Conservation (phyloP, 1,284 basidiomycete genomes). For the Termitomyces sp. region DNA sequence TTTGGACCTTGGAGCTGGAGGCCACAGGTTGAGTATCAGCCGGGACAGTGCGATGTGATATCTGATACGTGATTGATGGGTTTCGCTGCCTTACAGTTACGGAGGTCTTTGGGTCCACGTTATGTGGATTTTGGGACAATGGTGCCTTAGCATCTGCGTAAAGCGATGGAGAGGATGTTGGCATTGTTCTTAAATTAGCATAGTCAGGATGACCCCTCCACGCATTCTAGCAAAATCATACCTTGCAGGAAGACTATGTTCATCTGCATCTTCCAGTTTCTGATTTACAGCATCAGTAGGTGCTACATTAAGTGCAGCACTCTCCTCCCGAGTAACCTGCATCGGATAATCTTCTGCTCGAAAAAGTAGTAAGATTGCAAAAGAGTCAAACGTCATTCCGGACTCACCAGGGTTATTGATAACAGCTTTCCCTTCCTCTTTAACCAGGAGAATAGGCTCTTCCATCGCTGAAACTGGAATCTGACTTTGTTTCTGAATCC, state of each 20-base stretch:
- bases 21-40: slow-evolving; percentile 9
- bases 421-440: neutral
- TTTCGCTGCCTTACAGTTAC: neutral
- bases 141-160: neutral
- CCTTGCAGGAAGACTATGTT: neutral
- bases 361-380: neutral
- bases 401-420: neutral
- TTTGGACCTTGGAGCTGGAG: slow-evolving; percentile 13
- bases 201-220: neutral
- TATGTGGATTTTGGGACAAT: neutral
- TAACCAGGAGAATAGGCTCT: neutral
- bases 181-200: neutral
- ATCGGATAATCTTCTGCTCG: neutral
- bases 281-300: neutral
- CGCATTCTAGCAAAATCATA: neutral
- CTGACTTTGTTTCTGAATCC: neutral
- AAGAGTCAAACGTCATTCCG: neutral
- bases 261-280: neutral
- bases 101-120: neutral
- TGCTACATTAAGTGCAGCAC: too few relatives aligned
- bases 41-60: neutral
- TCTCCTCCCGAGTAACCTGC: neutral
- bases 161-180: neutral
- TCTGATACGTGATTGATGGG: neutral
- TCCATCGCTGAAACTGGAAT: neutral